These are phyloP conservation scores for Leccinum pachyderme DNA, from an alignment of 1,284 basidiomycete genomes.

Conservation along the genomic window DNA sequence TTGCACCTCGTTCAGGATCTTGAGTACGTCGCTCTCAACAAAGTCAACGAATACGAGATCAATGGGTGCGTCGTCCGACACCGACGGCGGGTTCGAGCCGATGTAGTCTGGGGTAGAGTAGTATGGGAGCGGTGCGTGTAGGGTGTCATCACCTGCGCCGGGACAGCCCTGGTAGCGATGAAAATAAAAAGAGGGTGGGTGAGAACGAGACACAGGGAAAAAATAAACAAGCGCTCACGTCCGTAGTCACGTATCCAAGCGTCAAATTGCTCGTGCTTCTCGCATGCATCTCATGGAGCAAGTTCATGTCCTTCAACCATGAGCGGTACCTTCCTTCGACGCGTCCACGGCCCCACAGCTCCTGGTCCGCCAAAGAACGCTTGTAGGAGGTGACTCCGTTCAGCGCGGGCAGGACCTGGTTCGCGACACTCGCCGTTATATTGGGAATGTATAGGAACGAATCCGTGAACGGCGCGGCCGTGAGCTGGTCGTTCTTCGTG, in stretches of 20 bases:
- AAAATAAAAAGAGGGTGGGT: not conserved
- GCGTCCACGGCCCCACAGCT: constrained; percentile 49
- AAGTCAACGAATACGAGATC: constrained; percentile 74
- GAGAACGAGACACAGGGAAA: not conserved
- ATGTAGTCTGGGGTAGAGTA: constrained; percentile 56
- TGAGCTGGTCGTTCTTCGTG: constrained; percentile 78
- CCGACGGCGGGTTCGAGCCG: constrained; percentile 51
- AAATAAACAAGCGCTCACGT: constrained; percentile 44
- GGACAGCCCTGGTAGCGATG: constrained; percentile 52
- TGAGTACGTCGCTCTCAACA: constrained; percentile 51
- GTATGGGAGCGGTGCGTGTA: constrained; percentile 58
- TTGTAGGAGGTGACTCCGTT: constrained; percentile 45
- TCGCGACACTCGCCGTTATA: constrained; percentile 48
- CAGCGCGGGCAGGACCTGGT: constrained; percentile 50
- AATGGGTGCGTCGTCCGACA: constrained; percentile 48
- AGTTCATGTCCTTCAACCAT: constrained; percentile 59
- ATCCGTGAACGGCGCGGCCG: constrained; percentile 64
- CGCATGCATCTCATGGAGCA: constrained; percentile 20
- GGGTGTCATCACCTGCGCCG: constrained; percentile 67
- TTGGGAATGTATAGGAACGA: constrained; percentile 58
- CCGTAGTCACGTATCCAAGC: constrained; percentile 71
- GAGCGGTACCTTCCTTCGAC: constrained; percentile 50
- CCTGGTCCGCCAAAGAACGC: constrained; percentile 35
- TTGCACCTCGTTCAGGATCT: constrained; percentile 55
- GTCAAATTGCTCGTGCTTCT: constrained; percentile 46